Evolutionary conservation across 176 grass and related monocot species (phyloP).

Genomic region (Carex cristatella): DNA sequence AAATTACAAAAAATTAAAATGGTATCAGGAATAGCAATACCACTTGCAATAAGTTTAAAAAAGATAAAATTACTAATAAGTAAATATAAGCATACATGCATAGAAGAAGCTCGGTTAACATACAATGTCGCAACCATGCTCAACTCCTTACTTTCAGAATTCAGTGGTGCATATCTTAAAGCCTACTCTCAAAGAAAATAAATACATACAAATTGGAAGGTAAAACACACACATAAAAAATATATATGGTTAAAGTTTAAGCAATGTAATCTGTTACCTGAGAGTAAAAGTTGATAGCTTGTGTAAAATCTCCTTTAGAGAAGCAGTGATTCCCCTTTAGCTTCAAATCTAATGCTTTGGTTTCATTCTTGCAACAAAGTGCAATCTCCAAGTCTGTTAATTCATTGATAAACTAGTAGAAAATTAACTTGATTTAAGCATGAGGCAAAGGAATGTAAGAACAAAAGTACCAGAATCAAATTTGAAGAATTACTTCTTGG

Average conservation of each 20-base stretch:
- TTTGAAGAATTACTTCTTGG: conserved; percentile 42
- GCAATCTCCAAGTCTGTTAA: conserved; percentile 60
- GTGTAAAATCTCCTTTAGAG: conserved; percentile 41
- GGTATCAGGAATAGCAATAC: conserved; percentile 9
- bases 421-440: background rate
- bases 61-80: conserved; percentile 12
- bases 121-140: conserved; percentile 60
- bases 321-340: conserved; percentile 60
- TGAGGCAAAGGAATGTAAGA: background rate
- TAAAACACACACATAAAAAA: conserved; percentile 7
- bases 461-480: background rate
- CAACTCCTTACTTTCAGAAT: conserved; percentile 37
- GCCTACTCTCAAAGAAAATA: conserved; percentile 43
- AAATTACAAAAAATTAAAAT: conserved; percentile 27
- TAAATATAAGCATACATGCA: conserved; percentile 60
- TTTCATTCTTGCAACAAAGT: conserved; percentile 65
- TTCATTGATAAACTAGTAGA: conserved; percentile 42
- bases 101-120: conserved; percentile 75
- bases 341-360: conserved; percentile 55
- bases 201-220: conserved; percentile 14
- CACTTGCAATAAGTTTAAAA: background rate
- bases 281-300: conserved; percentile 68
- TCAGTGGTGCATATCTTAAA: conserved; percentile 43
- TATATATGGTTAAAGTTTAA: background rate
- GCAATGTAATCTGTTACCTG: conserved; percentile 38